Conservation (phyloP, 1,284 basidiomycete genomes). For the Xerocomus cyaneibrunnescens region DNA sequence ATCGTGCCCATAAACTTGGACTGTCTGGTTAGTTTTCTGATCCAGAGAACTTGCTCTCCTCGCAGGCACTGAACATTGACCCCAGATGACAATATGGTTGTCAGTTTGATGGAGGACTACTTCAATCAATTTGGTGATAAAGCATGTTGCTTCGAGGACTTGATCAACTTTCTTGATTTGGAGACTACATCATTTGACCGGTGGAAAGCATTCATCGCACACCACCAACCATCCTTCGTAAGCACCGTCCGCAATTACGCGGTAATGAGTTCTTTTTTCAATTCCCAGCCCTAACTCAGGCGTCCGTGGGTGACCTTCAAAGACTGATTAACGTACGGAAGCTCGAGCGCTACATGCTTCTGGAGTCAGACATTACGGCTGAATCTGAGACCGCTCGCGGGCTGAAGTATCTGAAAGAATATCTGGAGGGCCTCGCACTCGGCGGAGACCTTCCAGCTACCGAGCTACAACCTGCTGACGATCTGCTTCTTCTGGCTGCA, state of each 20-base stretch:
- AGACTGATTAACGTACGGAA: slow-evolving; percentile 72
- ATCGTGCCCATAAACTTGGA: slow-evolving; percentile 48
- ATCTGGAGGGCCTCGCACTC: slow-evolving; percentile 63
- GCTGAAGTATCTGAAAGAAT: slow-evolving; percentile 54
- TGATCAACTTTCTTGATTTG: slow-evolving; percentile 62
- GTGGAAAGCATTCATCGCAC: slow-evolving; percentile 59
- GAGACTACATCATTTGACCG: slow-evolving; percentile 44
- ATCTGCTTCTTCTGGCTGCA: slow-evolving; percentile 73
- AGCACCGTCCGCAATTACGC: slow-evolving; percentile 27
- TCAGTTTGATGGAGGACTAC: slow-evolving; percentile 60
- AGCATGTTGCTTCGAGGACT: slow-evolving; percentile 82
- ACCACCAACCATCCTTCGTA: slow-evolving; percentile 49
- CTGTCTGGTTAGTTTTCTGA: slow-evolving; percentile 44
- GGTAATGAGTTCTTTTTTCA: slow-evolving; percentile 16
- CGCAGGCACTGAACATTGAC: slow-evolving; percentile 8
- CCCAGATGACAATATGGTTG: slow-evolving; percentile 45
- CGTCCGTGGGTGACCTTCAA: slow-evolving; percentile 48
- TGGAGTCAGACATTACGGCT: slow-evolving; percentile 46
- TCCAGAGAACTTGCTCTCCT: slow-evolving; percentile 1
- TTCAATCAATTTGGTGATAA: slow-evolving; percentile 76
- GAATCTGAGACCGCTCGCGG: slow-evolving; percentile 57
- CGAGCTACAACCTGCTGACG: slow-evolving; percentile 87
- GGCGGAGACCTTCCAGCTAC: slow-evolving; percentile 67
- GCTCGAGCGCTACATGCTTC: slow-evolving; percentile 60
- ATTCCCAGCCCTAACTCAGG: slow-evolving; percentile 36